Base-by-base conservation (phyloP, 345 rosid genomes). In the Bruguiera parviflora region DNA sequence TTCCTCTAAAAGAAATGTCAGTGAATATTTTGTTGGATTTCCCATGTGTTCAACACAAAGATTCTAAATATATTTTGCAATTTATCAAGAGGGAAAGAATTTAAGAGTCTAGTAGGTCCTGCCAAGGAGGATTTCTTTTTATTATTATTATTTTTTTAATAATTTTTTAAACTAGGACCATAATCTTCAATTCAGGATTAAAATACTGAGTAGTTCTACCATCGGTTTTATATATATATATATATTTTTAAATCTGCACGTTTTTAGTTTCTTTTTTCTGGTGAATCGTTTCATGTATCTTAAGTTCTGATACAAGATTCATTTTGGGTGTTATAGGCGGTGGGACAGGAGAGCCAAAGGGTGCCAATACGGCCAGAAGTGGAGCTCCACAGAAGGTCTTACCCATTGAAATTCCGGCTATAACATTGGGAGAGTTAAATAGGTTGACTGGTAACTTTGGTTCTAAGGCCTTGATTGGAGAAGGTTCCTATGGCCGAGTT, bases 401-500 rank as follows among this genome's bases (percentile, higher is more conserved):
- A 53, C 96, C 97, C 0, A 87, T 96, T 65, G 98, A 90, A 69
- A 82, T 83, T 25, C 98, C 98, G 15, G 73, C 84, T 4, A 59
- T 95, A 64, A 37, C 86, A 33, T 71, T 95, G 67, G 96, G 84
- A 13, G 94, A 88, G 82, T 59, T 95, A 63, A 92, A 89, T 46
- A 78, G 82, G 75, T 71, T 78, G 61, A 88, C 97, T 0, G 75
- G 67, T 47, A 92, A 90, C 73, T 96, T 96, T 39, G 98, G 95
- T 1, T 65, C 80, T 22, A 89, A 92, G 86, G 86, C 99, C 22
- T 71, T 96, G 82, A 87, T 92, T 0, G 99, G 96, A 62, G 99
- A 96, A 82, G 99, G 98, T 67, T 92, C 99, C 20, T 96, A 90
- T 37, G 98, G 98, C 66, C 88, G 98, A 32, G 99, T 92, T 69